These are phyloP conservation scores for Persicaria tinctoria DNA, from an alignment of 148 eudicot genomes.

Conservation along the genomic window DNA sequence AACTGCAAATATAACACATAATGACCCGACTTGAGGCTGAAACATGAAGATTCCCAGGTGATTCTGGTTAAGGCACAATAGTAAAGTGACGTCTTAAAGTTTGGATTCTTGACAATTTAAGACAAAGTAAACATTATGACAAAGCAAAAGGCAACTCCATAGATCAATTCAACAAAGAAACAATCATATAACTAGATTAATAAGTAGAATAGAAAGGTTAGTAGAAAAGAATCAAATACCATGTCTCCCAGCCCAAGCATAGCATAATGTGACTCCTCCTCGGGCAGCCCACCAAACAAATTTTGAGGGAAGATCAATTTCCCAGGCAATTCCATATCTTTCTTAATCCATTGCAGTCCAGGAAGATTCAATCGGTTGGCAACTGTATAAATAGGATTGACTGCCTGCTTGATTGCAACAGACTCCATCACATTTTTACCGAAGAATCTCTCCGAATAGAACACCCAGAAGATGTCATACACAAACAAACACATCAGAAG, in stretches of 20 bases:
- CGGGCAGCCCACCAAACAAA: slow-evolving; percentile 61
- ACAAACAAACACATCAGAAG: slow-evolving; percentile 71
- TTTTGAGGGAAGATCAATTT: slow-evolving; percentile 87
- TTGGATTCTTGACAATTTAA: background rate
- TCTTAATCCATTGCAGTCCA: slow-evolving; percentile 76
- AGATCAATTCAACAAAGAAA: background rate
- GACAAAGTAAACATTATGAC: background rate
- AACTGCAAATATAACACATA: background rate
- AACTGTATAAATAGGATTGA: slow-evolving; percentile 92
- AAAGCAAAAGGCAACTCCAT: background rate
- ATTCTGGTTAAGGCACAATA: no score
- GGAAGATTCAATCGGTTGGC: slow-evolving; percentile 91
- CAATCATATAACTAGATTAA: background rate
- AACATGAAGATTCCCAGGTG: background rate
- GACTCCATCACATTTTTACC: slow-evolving; percentile 97
- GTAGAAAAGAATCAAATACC: slow-evolving; percentile 39
- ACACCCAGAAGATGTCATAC: slow-evolving; percentile 95
- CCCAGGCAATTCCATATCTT: slow-evolving; percentile 84
- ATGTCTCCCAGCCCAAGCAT: slow-evolving; percentile 99
- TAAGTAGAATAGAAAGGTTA: background rate
- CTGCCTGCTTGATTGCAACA: slow-evolving; percentile 88
- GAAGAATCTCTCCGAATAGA: slow-evolving; percentile 89
- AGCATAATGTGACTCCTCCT: slow-evolving; percentile 52
- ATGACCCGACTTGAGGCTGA: background rate
- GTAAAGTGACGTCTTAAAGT: no score